Evolutionary conservation across 1,284 basidiomycete genomes (phyloP).

Genomic region (Schizophyllum commune): DNA sequence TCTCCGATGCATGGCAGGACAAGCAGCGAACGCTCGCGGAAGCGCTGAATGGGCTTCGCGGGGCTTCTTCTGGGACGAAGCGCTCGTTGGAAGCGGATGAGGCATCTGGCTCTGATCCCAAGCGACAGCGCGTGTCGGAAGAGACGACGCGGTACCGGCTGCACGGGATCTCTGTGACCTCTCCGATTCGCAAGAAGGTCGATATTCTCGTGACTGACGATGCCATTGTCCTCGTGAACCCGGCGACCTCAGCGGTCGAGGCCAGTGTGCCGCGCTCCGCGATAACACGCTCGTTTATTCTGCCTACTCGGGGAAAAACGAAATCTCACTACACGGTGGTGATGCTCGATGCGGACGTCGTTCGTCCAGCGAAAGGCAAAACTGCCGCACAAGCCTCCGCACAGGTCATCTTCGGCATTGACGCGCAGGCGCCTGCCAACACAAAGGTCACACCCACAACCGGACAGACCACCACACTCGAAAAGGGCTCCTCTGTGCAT

Average conservation of each 20-base stretch:
- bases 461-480: slow-evolving; percentile 18
- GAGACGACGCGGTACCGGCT: slow-evolving; percentile 44
- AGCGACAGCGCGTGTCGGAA: slow-evolving; percentile 19
- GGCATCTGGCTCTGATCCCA: slow-evolving; percentile 3
- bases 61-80: slow-evolving; percentile 7
- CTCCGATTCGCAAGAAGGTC: slow-evolving; percentile 65
- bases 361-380: slow-evolving; percentile 29
- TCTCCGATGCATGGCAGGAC: neutral
- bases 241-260: slow-evolving; percentile 36
- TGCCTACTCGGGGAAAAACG: slow-evolving; percentile 59
- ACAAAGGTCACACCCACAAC: slow-evolving; percentile 16
- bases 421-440: slow-evolving; percentile 35
- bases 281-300: slow-evolving; percentile 50
- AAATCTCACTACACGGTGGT: slow-evolving; percentile 63
- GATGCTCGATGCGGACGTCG: slow-evolving; percentile 43
- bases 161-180: slow-evolving; percentile 50
- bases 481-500: slow-evolving; percentile 46
- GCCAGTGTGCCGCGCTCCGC: slow-evolving; percentile 36
- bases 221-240: slow-evolving; percentile 42
- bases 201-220: slow-evolving; percentile 46
- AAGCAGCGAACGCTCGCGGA: slow-evolving; percentile 12
- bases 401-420: slow-evolving; percentile 59
- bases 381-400: slow-evolving; percentile 21
- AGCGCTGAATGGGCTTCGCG: slow-evolving; percentile 10
- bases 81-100: slow-evolving; percentile 10